Base-by-base conservation (phyloP, 73 alveolate genomes). In the Breviolum minutum region DNA sequence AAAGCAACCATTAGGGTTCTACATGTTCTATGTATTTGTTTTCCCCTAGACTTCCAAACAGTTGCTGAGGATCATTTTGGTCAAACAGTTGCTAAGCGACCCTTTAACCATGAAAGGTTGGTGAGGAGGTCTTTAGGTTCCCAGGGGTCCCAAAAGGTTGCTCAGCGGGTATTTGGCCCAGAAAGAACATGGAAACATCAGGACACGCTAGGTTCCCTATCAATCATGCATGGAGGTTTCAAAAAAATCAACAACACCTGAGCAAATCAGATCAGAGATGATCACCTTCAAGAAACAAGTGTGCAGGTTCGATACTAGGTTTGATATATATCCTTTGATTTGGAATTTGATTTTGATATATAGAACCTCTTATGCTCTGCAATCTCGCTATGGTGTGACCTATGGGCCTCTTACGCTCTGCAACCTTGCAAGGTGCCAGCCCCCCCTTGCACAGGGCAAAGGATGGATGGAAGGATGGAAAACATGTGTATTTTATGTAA, bases 11-110 rank as follows among this genome's bases (percentile, higher is more conserved):
- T n/a, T n/a, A n/a, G n/a, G n/a, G n/a, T n/a, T n/a, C n/a, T n/a
- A n/a, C n/a, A n/a, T n/a, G n/a, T n/a, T n/a, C n/a, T n/a, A n/a
- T n/a, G n/a, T n/a, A n/a, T n/a, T n/a, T n/a, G n/a, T n/a, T n/a
- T n/a, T n/a, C n/a, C 84, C 84, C 84, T 74, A 66, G 74, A 66
- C 74, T 11, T 66, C 74, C 74, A 66, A 66, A 66, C 74, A 66
- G 24, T 66, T 11, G 74, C 74, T 66, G 24, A 66, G 74, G 74
- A 66, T 11, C 74, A 13, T 11, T 66, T 66, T 66, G 74, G 74
- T 13, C 11, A 17, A 66, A 11, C 17, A 17, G 24, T 17, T 66
- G 11, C 74, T 66, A 17, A 66, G 74, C 74, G 17, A 66, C 24
- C 17, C 74, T 66, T 66, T 66, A 17, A 66, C 11, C 74, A 11